A percentile compares a stretch with the other conserved stretches of the same genome.
Evolutionary conservation across 306 rosid species (phyloP).

Genomic region (Corylus americana): DNA sequence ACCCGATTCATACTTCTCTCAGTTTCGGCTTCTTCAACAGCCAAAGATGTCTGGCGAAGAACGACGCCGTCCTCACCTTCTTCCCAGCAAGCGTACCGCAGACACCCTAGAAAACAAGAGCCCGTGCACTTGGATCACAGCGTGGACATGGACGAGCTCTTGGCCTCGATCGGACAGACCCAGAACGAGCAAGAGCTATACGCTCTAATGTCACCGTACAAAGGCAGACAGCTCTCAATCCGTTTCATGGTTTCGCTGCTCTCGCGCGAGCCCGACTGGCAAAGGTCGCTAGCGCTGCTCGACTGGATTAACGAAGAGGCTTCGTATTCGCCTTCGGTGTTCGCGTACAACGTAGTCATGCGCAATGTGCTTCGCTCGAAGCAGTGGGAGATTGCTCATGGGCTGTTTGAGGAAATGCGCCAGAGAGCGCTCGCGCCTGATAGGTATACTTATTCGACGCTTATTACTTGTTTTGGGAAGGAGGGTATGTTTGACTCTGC

Average conservation of each 20-base stretch:
- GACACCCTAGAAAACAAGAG: conserved; percentile 36
- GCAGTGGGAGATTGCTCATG: conserved; percentile 79
- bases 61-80: conserved; percentile 27
- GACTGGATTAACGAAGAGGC: conserved; percentile 93
- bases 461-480: conserved; percentile 76
- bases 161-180: conserved; percentile 53
- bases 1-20: background rate
- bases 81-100: conserved; percentile 5
- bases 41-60: conserved; percentile 72
- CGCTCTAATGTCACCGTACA: conserved; percentile 61
- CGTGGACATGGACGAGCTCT: conserved; percentile 79
- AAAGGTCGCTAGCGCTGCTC: conserved; percentile 74
- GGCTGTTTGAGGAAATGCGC: conserved; percentile 97
- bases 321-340: conserved; percentile 65
- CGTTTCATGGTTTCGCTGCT: conserved; percentile 80
- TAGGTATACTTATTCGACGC: conserved; percentile 87
- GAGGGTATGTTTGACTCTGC: conserved; percentile 83
- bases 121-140: conserved; percentile 53
- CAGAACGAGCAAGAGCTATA: conserved; percentile 62
- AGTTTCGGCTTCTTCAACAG: conserved; percentile 23
- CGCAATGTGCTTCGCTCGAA: conserved; percentile 84
- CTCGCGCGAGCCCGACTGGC: conserved; percentile 87
- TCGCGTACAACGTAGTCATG: conserved; percentile 78
- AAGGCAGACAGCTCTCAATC: conserved; percentile 63
- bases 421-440: conserved; percentile 78